Conservation (phyloP, 331 rosid genomes). For the Arachis monticola region DNA sequence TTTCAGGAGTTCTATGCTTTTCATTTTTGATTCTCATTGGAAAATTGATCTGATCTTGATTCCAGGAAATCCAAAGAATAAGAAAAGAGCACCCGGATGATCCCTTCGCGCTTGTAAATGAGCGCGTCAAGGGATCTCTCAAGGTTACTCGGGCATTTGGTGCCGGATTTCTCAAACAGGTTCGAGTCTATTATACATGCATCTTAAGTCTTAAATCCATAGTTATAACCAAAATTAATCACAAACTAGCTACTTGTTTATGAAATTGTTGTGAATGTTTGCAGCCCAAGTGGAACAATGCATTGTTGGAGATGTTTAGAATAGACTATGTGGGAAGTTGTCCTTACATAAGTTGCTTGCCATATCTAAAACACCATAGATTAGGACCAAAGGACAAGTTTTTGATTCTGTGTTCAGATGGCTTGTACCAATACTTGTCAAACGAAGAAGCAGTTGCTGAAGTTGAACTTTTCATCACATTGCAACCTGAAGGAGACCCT, state of each 20-base stretch:
- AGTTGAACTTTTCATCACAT: slow-evolving; percentile 87
- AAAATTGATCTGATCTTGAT: slow-evolving; percentile 25
- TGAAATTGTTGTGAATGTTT: no score
- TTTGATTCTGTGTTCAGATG: slow-evolving; percentile 90
- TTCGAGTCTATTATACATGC: slow-evolving; percentile 35
- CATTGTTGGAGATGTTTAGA: slow-evolving; percentile 91
- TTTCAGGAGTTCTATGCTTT: not conserved
- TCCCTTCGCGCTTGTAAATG: slow-evolving; percentile 76
- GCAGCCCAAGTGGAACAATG: slow-evolving; percentile 99
- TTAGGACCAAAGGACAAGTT: slow-evolving; percentile 90
- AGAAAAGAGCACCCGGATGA: slow-evolving; percentile 83
- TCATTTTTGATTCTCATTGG: slow-evolving; percentile 19
- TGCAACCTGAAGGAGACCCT: slow-evolving; percentile 98
- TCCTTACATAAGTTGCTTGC: slow-evolving; percentile 86
- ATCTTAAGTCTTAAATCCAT: no score
- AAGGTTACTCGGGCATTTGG: slow-evolving; percentile 98
- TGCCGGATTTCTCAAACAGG: slow-evolving; percentile 99
- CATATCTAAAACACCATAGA: slow-evolving; percentile 86
- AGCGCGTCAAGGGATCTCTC: slow-evolving; percentile 97
- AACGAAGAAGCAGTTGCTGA: slow-evolving; percentile 96
- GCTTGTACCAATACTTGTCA: slow-evolving; percentile 91
- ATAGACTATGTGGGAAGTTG: slow-evolving; percentile 86
- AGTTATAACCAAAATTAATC: no score
- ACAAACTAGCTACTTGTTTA: no score
- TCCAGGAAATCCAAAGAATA: slow-evolving; percentile 89